phyloP scores from a whole-genome alignment of 1,284 basidiomycete species.

The Fomitopsis betulina region DNA sequence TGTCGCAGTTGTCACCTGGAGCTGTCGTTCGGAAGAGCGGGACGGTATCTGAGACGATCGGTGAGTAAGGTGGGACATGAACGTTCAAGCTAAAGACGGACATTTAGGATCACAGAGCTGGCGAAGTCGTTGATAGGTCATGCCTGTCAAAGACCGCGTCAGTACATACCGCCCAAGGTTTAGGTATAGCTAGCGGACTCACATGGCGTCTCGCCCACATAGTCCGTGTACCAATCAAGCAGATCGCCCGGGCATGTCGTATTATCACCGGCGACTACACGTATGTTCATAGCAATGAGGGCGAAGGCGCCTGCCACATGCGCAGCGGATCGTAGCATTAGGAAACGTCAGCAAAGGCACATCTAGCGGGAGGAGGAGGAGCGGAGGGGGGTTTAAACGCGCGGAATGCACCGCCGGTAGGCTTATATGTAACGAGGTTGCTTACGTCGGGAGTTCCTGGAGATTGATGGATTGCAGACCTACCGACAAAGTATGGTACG shows the following conservation, averaged over 20 bases:
- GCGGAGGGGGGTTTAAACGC: background rate
- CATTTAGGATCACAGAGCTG: conserved; percentile 17
- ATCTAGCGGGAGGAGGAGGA: background rate
- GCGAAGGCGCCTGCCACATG: background rate
- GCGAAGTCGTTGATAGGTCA: conserved; percentile 14
- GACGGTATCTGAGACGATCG: conserved; percentile 7
- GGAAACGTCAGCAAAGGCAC: background rate
- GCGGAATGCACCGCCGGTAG: background rate
- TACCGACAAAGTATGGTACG: background rate
- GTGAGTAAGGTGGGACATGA: background rate
- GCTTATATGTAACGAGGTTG: background rate
- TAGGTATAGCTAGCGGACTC: background rate
- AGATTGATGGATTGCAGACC: background rate
- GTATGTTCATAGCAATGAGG: background rate
- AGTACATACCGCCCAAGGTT: background rate
- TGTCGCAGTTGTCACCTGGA: conserved; percentile 15
- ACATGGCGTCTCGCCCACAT: conserved; percentile 14
- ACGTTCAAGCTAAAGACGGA: conserved; percentile 4
- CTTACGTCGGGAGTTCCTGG: background rate
- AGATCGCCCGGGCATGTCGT: conserved; percentile 14
- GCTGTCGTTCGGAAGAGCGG: conserved; percentile 6
- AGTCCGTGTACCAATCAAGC: conserved; percentile 14
- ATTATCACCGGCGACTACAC: background rate
- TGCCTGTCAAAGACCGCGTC: conserved; percentile 3
- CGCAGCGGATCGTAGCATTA: background rate